A percentile compares a stretch with the other conserved stretches of the same genome.
These are phyloP conservation scores for Hypoxylon sp. DNA, from an alignment of 2,329 filamentous ascomycete species.

Conservation along the genomic window DNA sequence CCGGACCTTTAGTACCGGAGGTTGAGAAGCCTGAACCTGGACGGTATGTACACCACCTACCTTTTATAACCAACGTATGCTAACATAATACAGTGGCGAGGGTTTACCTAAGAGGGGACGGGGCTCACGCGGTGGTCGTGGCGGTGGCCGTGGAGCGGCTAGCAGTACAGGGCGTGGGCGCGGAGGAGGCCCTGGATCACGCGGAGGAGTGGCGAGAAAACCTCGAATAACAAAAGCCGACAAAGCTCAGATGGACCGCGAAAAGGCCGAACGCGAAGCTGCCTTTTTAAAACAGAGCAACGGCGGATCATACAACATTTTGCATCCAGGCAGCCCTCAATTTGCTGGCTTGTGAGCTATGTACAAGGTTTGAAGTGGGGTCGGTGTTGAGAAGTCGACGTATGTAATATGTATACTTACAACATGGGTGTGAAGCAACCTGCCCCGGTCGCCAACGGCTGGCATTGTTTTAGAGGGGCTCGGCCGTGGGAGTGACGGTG, in stretches of 20 bases:
- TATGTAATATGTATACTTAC: slow-evolving; percentile 34
- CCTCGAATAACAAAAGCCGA: slow-evolving; percentile 89
- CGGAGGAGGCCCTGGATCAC: slow-evolving; percentile 62
- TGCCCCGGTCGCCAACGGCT: slow-evolving; percentile 10
- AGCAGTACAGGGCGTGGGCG: slow-evolving; percentile 64
- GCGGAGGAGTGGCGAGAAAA: slow-evolving; percentile 82
- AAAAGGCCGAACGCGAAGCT: slow-evolving; percentile 81
- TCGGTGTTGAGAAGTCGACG: slow-evolving; percentile 8
- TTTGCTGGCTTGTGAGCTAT: slow-evolving; percentile 52
- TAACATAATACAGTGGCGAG: slow-evolving; percentile 72
- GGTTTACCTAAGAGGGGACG: slow-evolving; percentile 79
- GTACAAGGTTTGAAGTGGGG: neutral
- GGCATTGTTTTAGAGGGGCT: slow-evolving; percentile 21
- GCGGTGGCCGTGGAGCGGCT: slow-evolving; percentile 70
- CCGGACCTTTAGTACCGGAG: slow-evolving; percentile 89
- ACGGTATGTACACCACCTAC: slow-evolving; percentile 60
- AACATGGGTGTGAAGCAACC: slow-evolving; percentile 9
- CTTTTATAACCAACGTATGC: slow-evolving; percentile 44
- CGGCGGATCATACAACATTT: slow-evolving; percentile 52
- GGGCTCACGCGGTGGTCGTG: slow-evolving; percentile 65
- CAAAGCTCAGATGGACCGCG: slow-evolving; percentile 83
- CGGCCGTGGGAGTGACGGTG: slow-evolving; percentile 8
- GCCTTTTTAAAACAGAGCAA: slow-evolving; percentile 51
- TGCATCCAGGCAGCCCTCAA: slow-evolving; percentile 54
- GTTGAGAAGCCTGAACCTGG: slow-evolving; percentile 77